Conservation (phyloP, 495 filamentous ascomycete genomes). For the Penicillium samsonianum region DNA sequence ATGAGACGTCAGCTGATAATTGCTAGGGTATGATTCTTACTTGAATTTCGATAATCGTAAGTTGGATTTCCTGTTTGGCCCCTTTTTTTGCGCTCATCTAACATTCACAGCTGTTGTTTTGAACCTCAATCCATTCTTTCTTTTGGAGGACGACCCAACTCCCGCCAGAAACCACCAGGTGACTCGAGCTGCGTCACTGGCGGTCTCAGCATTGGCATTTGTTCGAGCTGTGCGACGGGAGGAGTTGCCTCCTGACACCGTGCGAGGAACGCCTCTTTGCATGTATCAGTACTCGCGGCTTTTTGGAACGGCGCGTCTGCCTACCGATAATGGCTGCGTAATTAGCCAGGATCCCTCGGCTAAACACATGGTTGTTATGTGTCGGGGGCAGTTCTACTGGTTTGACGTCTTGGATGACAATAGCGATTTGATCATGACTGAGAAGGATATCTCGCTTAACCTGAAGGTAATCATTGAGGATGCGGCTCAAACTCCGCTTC, state of each 20-base stretch:
- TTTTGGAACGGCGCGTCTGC: conserved; percentile 93
- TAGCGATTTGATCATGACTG: conserved; percentile 93
- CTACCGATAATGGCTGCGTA: conserved; percentile 92
- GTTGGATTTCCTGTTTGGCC: conserved; percentile 18
- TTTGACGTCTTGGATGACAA: conserved; percentile 97
- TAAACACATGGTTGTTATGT: conserved; percentile 92
- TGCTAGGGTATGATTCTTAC: conserved; percentile 95
- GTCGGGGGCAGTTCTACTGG: conserved; percentile 98
- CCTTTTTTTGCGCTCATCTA: conserved; percentile 8
- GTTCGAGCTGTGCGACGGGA: conserved; percentile 91
- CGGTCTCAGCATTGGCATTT: conserved; percentile 86
- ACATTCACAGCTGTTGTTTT: conserved; percentile 73
- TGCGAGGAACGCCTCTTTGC: conserved; percentile 79
- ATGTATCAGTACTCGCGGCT: conserved; percentile 98
- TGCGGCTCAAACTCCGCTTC: conserved; percentile 82
- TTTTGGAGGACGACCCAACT: conserved; percentile 96
- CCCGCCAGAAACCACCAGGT: conserved; percentile 95
- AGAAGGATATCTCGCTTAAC: conserved; percentile 91
- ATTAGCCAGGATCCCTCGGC: conserved; percentile 89
- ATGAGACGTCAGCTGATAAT: conserved; percentile 2
- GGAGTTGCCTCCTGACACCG: conserved; percentile 86
- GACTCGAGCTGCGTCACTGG: conserved; percentile 88
- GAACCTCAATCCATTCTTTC: conserved; percentile 97
- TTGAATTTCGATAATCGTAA: conserved; percentile 92
- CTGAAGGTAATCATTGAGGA: conserved; percentile 91